Percentiles rank a stretch among this genome's conserved stretches.
Evolutionary conservation across 2,329 filamentous ascomycete species (phyloP).

Genomic region (Clarireedia sp.): DNA sequence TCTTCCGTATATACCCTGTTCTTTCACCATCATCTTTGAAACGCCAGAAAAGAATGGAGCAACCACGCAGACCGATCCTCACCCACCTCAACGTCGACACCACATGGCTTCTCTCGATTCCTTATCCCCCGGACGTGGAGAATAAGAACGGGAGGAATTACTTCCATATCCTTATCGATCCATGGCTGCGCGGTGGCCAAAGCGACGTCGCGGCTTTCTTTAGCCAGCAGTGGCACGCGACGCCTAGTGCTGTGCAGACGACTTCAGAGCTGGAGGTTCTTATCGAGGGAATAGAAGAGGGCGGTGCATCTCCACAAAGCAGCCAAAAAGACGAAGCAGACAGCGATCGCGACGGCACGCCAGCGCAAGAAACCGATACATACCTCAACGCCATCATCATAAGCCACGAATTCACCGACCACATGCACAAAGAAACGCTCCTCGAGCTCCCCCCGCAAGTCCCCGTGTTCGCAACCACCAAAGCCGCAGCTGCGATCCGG

Average conservation of each 20-base stretch:
- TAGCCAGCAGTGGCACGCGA: conserved; percentile 55
- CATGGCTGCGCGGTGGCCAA: conserved; percentile 56
- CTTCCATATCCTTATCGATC: conserved; percentile 59
- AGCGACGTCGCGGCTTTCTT: conserved; percentile 58
- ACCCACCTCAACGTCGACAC: conserved; percentile 61
- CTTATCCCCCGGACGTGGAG: conserved; percentile 35
- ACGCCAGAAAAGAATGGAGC: no score
- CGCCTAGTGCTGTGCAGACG: conserved; percentile 44
- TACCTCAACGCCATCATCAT: conserved; percentile 27
- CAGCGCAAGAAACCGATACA: not conserved
- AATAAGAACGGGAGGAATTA: conserved; percentile 30
- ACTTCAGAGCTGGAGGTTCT: conserved; percentile 47
- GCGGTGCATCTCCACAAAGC: not conserved
- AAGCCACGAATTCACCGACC: conserved; percentile 61
- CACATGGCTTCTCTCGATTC: conserved; percentile 58
- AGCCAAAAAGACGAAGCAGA: no score
- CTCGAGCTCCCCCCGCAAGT: conserved; percentile 44
- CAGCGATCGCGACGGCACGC: no score
- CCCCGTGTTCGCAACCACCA: conserved; percentile 51
- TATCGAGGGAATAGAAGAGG: conserved; percentile 40
- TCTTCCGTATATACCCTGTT: no score
- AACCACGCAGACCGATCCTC: conserved; percentile 41
- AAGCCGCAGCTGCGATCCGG: conserved; percentile 48
- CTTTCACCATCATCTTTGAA: no score
- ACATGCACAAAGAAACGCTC: conserved; percentile 53